Percentiles rank a stretch among this genome's conserved stretches.
phyloP scores from a whole-genome alignment of 2,329 filamentous ascomycete species.

The Penicillium glabrum region DNA sequence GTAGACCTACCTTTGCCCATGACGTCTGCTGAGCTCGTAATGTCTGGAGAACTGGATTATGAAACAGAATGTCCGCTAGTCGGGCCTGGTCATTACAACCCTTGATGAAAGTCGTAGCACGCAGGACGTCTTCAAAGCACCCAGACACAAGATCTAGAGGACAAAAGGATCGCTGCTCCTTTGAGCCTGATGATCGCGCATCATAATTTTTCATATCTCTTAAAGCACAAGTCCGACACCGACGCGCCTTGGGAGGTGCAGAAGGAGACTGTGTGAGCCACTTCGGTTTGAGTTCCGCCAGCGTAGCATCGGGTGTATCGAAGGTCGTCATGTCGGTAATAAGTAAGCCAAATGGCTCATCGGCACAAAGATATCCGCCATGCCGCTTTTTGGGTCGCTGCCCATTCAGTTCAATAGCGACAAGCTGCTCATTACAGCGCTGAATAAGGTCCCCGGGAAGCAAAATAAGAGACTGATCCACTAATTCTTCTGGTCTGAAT shows the following conservation, averaged over 20 bases:
- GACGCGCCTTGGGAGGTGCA: conserved; percentile 61
- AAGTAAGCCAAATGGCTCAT: conserved; percentile 64
- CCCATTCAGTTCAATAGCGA: conserved; percentile 45
- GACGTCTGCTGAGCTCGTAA: conserved; percentile 34
- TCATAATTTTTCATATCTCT: conserved; percentile 49
- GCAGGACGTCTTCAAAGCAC: conserved; percentile 44
- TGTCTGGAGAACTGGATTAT: conserved; percentile 35
- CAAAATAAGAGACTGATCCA: conserved; percentile 56
- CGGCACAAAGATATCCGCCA: conserved; percentile 53
- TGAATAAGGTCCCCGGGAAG: conserved; percentile 46
- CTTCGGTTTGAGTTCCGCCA: conserved; percentile 81
- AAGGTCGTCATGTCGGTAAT: conserved; percentile 70
- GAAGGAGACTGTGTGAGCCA: conserved; percentile 77
- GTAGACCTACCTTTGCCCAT: conserved; percentile 36
- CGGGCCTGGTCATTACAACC: conserved; percentile 38
- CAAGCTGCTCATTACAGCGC: conserved; percentile 57
- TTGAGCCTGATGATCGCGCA: conserved; percentile 26
- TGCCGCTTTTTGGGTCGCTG: conserved; percentile 50
- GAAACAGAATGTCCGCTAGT: conserved; percentile 36
- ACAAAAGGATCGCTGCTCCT: conserved; percentile 53
- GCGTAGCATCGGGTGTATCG: conserved; percentile 30
- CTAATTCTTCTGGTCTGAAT: conserved; percentile 56
- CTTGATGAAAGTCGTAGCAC: conserved; percentile 41
- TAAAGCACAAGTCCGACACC: conserved; percentile 75
- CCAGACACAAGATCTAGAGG: conserved; percentile 63